A percentile compares a stretch with the other conserved stretches of the same genome.
phyloP scores from a whole-genome alignment of 2,329 filamentous ascomycete genomes.

The Ceratocystis variospora region DNA sequence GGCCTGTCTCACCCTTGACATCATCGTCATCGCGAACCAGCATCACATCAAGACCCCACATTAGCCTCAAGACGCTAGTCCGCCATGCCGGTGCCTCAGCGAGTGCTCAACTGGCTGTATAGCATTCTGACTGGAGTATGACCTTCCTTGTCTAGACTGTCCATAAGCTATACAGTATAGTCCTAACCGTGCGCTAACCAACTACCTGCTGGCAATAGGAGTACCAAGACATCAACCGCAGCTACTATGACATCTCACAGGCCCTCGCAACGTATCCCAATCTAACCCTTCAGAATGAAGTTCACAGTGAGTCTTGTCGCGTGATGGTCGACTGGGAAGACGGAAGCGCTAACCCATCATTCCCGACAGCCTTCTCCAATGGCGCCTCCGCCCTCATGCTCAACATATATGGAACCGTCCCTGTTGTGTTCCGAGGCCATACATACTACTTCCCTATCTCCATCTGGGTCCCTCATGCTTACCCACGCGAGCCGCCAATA shows the following conservation, averaged over 20 bases:
- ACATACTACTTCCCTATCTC: conserved; percentile 85
- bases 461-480: conserved; percentile 84
- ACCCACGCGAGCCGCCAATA: conserved; percentile 73
- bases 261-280: conserved; percentile 66
- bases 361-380: conserved; percentile 62
- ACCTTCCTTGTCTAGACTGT: conserved; percentile 1
- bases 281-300: conserved; percentile 75
- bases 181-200: background rate
- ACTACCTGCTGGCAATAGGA: conserved; percentile 41
- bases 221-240: conserved; percentile 83
- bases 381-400: conserved; percentile 76
- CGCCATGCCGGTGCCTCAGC: conserved; percentile 64
- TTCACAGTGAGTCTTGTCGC: conserved; percentile 58
- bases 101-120: conserved; percentile 89
- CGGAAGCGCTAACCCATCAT: conserved; percentile 21
- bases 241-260: conserved; percentile 82
- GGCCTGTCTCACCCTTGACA: background rate
- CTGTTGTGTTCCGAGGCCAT: conserved; percentile 78
- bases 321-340: background rate
- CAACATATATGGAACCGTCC: conserved; percentile 73
- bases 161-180: too few relatives aligned
- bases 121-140: conserved; percentile 68
- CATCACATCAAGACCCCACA: background rate
- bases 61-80: background rate
- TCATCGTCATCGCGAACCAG: background rate